Evolutionary conservation across 345 rosid genomes (phyloP), one percentile per base, ranked within the genome.

Genomic region (Linum lewisii): DNA sequence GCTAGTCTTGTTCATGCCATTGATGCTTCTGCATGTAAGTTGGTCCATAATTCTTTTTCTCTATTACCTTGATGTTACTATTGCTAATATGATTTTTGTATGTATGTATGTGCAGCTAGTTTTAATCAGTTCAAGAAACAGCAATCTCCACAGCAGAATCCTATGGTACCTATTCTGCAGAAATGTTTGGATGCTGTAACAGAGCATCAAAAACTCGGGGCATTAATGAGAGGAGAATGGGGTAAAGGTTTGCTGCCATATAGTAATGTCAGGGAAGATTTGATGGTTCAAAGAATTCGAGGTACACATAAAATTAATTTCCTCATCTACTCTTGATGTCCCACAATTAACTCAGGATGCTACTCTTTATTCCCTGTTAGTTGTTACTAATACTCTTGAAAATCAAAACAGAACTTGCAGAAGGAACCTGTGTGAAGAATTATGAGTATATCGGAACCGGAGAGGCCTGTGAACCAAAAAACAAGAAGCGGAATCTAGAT

Each of bases 381-480:
- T 10, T 23, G 19, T 53, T 25, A 66, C 54, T 42, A 51, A 20
- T 42, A 25, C 59, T 66, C 36, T 1, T 4, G 55, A 26, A 36
- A 34, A 52, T 38, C 64, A 26, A 60, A 8, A 44, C 79, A 93
- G 99, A 82, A 67, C 95, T 93, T 47, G 84, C 97, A 47, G 94
- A 86, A 75, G 97, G 99, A 73, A 87, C 97, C 45, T 93, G 99
- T 60, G 62, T 89, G 85, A 93, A 83, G 85, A 89, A 81, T 72
- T 89, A 82, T 50, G 97, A 89, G 51, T 93, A 82, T 74, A 77
- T 78, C 15, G 83, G 86, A 72, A 78, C 73, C 23, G 85, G 85
- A 60, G 90, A 83, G 71, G 72, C 73, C 52, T 83, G 68, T 74
- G 93, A 80, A 68, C 75, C 70, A 68, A 80, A 72, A 69, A 88